Percentiles rank a stretch among this genome's conserved stretches.
phyloP scores from a whole-genome alignment of 164 flowering plant genomes.

The Magnolia officinalis region DNA sequence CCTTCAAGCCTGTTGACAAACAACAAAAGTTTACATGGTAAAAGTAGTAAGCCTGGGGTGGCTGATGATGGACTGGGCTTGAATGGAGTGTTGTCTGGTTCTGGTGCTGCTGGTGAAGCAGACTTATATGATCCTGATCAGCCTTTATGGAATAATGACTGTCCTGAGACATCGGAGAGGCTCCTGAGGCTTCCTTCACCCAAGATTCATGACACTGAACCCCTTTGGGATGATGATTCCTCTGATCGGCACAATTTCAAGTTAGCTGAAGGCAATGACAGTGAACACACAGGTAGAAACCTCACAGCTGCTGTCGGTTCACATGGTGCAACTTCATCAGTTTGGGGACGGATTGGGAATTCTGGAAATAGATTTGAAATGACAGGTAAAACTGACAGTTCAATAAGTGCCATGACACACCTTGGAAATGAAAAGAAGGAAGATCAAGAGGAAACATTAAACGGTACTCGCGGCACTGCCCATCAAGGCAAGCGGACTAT shows the following conservation, averaged over 20 bases:
- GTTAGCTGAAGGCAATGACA: constrained; percentile 26
- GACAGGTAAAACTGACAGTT: constrained; percentile 35
- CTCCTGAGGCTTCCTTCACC: constrained; percentile 41
- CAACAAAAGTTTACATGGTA: constrained; percentile 36
- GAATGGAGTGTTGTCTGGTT: constrained; percentile 33
- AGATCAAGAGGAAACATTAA: constrained; percentile 27
- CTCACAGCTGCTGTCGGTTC: constrained; percentile 30
- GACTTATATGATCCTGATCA: constrained; percentile 98
- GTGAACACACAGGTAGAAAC: constrained; percentile 33
- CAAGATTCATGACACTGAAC: constrained; percentile 39
- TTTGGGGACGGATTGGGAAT: constrained; percentile 63
- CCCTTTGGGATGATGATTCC: constrained; percentile 39
- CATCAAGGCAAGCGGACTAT: constrained; percentile 37
- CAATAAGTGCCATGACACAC: constrained; percentile 25
- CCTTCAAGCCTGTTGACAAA: constrained; percentile 38
- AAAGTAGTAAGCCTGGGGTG: constrained; percentile 42
- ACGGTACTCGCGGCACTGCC: constrained; percentile 18
- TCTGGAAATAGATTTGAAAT: constrained; percentile 37
- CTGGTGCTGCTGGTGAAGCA: constrained; percentile 44
- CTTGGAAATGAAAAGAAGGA: constrained; percentile 36
- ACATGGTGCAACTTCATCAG: constrained; percentile 39
- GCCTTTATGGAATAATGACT: constrained; percentile 73
- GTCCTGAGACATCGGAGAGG: constrained; percentile 49
- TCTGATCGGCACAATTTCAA: constrained; percentile 33
- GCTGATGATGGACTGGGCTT: constrained; percentile 40